Conservation (phyloP, 176 grass and related monocot species). For the Musa itinerans region DNA sequence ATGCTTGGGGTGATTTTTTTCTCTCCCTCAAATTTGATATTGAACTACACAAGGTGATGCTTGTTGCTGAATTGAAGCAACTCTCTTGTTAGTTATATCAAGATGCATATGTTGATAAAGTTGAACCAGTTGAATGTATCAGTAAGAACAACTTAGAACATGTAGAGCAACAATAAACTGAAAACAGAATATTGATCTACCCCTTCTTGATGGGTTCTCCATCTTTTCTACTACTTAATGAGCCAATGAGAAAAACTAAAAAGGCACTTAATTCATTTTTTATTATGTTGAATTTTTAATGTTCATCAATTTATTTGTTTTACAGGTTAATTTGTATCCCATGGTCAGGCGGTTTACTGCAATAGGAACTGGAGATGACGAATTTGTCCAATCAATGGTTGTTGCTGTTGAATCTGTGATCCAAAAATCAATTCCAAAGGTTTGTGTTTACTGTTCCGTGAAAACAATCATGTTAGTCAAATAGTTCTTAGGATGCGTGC, state of each 20-base stretch:
- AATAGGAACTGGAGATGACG: conserved; percentile 88
- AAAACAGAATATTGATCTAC: not conserved
- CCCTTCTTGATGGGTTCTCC: not conserved
- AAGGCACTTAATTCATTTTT: not conserved
- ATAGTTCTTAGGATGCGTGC: not conserved
- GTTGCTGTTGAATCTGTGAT: conserved; percentile 93
- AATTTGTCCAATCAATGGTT: conserved; percentile 97
- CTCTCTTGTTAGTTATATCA: too few relatives aligned
- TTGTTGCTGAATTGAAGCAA: too few relatives aligned
- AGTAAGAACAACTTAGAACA: not conserved
- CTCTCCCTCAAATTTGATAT: too few relatives aligned
- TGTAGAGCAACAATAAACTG: not conserved
- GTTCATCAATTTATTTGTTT: not conserved
- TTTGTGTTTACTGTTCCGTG: conserved; percentile 13
- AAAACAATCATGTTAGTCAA: not conserved
- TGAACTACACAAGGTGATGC: too few relatives aligned
- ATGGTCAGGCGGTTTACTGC: conserved; percentile 86
- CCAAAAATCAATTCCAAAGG: conserved; percentile 76
- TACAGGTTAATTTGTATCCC: conserved; percentile 91
- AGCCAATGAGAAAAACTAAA: too few relatives aligned
- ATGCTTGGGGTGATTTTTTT: too few relatives aligned
- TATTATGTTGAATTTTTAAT: not conserved
- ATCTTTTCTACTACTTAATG: not conserved
- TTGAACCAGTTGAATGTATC: not conserved
- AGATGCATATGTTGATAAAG: not conserved